Conservation (phyloP, 2,329 filamentous ascomycete genomes). For the Calonectria multiphialidica region DNA sequence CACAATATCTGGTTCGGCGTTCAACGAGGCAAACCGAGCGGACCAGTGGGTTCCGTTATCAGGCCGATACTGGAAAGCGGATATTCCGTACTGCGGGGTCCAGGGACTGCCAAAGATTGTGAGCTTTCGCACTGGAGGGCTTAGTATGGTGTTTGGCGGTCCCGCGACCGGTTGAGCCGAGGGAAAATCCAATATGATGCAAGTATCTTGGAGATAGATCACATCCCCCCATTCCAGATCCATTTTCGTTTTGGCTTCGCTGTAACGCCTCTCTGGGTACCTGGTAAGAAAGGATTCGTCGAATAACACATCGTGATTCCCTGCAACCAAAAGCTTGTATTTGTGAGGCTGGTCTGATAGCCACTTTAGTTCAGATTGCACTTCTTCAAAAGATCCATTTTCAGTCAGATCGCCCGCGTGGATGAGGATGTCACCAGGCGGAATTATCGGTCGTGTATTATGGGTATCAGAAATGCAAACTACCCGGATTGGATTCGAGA, state of each 20-base stretch:
- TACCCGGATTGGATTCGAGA: constrained; percentile 44
- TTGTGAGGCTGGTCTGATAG: constrained; percentile 54
- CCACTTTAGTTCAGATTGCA: constrained; percentile 52
- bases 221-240: constrained; percentile 39
- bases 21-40: constrained; percentile 1
- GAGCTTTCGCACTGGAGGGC: no score
- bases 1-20: constrained; percentile 33
- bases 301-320: constrained; percentile 77
- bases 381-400: constrained; percentile 51
- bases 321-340: constrained; percentile 73
- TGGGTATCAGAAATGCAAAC: constrained; percentile 80
- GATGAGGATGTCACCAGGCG: constrained; percentile 75
- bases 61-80: constrained; percentile 42
- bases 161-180: background rate
- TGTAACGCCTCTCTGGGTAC: constrained; percentile 32
- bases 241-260: constrained; percentile 9
- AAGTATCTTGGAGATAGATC: constrained; percentile 35
- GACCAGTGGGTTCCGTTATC: constrained; percentile 27
- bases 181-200: constrained; percentile 24
- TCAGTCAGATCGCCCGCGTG: constrained; percentile 76
- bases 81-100: constrained; percentile 16
- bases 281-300: constrained; percentile 60
- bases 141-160: background rate
- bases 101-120: constrained; percentile 13
- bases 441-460: constrained; percentile 69